Conservation (phyloP, 768 basidiomycete species). For the Serendipita sp. region DNA sequence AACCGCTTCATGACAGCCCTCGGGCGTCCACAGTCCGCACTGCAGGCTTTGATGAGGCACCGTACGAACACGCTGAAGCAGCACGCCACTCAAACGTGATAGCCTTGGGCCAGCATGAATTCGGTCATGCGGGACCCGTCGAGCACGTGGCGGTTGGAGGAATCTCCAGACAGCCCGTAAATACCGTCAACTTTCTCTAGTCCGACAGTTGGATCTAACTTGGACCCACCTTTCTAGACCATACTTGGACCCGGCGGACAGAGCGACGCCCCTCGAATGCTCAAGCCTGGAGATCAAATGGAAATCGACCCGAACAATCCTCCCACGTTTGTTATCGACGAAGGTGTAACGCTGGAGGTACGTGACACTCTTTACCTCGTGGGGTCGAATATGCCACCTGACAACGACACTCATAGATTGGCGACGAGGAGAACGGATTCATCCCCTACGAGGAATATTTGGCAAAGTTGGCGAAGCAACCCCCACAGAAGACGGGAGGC, state of each 20-base stretch:
- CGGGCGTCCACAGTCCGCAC: background rate
- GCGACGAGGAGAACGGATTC: conserved; percentile 2
- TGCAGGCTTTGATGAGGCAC: background rate
- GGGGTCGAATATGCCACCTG: background rate
- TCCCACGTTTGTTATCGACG: conserved; percentile 3
- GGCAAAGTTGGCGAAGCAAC: background rate
- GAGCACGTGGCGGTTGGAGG: background rate
- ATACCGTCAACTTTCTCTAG: background rate
- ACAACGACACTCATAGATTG: background rate
- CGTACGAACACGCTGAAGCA: conserved; percentile 1
- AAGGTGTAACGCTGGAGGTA: conserved; percentile 5
- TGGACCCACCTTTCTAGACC: background rate
- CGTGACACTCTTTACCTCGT: background rate
- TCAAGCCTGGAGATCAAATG: conserved; percentile 4
- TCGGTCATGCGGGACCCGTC: background rate
- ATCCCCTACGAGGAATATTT: conserved; percentile 1
- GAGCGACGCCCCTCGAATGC: background rate
- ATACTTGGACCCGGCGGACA: background rate
- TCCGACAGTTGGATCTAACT: background rate
- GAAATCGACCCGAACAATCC: conserved; percentile 1
- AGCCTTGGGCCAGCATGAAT: background rate
- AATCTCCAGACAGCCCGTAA: background rate
- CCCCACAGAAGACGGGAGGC: background rate
- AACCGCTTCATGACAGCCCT: background rate
- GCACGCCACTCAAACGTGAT: background rate